Evolutionary conservation across 768 basidiomycete species (phyloP), one percentile per base, ranked within the genome.

Genomic region (Lepiota brunneoincarnata): DNA sequence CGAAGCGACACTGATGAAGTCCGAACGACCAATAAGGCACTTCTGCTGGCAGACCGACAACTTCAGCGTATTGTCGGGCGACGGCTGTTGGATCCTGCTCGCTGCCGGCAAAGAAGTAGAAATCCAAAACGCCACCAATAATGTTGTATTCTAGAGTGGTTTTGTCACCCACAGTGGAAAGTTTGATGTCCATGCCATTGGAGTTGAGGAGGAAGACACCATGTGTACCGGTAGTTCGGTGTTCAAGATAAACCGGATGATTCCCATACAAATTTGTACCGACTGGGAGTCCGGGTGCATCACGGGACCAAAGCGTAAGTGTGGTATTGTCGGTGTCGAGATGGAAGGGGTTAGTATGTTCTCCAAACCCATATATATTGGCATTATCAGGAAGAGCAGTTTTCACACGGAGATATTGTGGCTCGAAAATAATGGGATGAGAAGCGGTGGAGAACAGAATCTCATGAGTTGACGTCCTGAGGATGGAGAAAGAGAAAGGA

Each of bases 301-400:
- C 86, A 49, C 86, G 78, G 21, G 80, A 80, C 86, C 87, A 89
- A 10, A 88, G 56, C 0, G 79, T 80, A 12, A 76, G 64, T 0
- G 75, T 77, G 15, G 74, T 75, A 57, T 79, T 77, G 53, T 72
- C 66, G 0, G 74, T 68, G 7, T 74, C 65, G 21, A 89, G 78
- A 15, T 78, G 81, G 77, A 89, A 88, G 0, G 78, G 61, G 55
- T 87, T 77, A 4, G 82, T 81, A 64, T 87, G 84, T 59, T 87
- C 87, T n/a, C 89, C 89, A 9, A 91, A 74, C 2, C 90, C 90
- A 63, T 89, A 90, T 51, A 91, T 78, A 66, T 90, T 89, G 23
- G 89, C 79, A 38, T 78, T 66, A 2, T 65, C 49, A 0, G 87
- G 84, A 0, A 91, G 66, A 41, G 63, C 65, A 15, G 86, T 87